Evolutionary conservation across 805 yeast genomes (phyloP), one percentile per base, ranked within the genome.

Genomic region (Schizosaccharomyces cryophilus): DNA sequence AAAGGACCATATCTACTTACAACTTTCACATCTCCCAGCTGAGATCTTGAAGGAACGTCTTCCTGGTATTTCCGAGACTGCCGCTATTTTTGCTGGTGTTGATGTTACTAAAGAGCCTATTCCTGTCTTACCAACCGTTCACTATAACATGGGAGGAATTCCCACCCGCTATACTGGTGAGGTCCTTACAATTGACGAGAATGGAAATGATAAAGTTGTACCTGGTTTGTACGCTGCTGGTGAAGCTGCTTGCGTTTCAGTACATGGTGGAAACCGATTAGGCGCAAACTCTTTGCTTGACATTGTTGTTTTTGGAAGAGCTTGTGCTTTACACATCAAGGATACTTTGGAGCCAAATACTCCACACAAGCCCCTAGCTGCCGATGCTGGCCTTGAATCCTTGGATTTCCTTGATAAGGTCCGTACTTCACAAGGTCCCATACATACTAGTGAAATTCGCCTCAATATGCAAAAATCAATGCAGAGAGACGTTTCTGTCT

Each of bases 81-180:
- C 98, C 58, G 84, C 88, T 66, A 90, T 90, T 74, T 90, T 90
- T 70, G 97, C 98, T 59, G 98, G 98, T 79, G 98, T 90, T 66
- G 98, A 90, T 75, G 97, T 90, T 66, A 93, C 98, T 63, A 93
- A 93, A 78, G 96, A 90, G 77, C 98, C 98, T 70, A 93, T 93
- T 73, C 98, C 97, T 68, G 89, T 90, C 68, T 75, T 93, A 68
- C 98, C 98, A 68, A 90, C 98, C 66, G 98, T 93, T 64, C 98
- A 90, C 76, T 90, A 93, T 79, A 90, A 90, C 76, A 90, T 90
- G 98, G 98, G 98, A 75, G 97, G 97, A 82, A 87, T 90, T 66
- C 98, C 98, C 73, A 93, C 98, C 66, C 87, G 84, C 74, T 93
- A 87, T 85, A 85, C 84, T 66, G 98, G 97, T 78, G 96, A 90